phyloP scores from a whole-genome alignment of 768 basidiomycete species.

The Lepiota subincarnata region DNA sequence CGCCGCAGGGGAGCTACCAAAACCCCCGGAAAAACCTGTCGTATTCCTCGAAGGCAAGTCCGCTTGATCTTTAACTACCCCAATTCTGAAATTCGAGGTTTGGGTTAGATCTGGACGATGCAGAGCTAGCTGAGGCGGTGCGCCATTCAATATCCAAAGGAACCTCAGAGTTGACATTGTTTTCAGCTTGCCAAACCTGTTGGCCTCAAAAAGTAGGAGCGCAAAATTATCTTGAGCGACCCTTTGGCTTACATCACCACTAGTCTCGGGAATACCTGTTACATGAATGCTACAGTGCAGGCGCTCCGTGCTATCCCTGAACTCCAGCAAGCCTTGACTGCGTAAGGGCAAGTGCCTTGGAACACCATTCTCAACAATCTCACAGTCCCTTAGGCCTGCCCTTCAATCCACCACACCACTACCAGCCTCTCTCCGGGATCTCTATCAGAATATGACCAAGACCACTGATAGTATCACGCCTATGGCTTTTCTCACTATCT shows the following conservation, averaged over 20 bases:
- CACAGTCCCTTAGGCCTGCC: conserved; percentile 24
- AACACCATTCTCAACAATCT: background rate
- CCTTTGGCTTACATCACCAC: background rate
- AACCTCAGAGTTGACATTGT: conserved; percentile 11
- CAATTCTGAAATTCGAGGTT: background rate
- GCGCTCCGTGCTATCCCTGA: conserved; percentile 92
- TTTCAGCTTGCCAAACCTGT: conserved; percentile 72
- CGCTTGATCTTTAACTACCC: background rate
- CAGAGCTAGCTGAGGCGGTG: conserved; percentile 76
- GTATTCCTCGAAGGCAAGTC: conserved; percentile 76
- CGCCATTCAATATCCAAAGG: conserved; percentile 19
- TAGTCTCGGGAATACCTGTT: conserved; percentile 91
- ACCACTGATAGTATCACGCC: conserved; percentile 80
- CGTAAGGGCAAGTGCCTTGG: conserved; percentile 32
- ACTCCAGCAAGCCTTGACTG: conserved; percentile 65
- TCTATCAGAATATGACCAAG: conserved; percentile 69
- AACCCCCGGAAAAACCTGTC: conserved; percentile 73
- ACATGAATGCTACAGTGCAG: conserved; percentile 96
- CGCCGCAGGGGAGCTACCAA: conserved; percentile 86
- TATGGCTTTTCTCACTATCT: conserved; percentile 54
- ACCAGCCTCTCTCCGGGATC: conserved; percentile 54
- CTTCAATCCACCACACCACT: conserved; percentile 38
- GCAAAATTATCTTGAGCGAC: background rate
- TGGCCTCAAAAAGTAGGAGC: conserved; percentile 67
- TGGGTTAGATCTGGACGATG: conserved; percentile 75